phyloP scores from a whole-genome alignment of 2,329 filamentous ascomycete genomes.

The Trichoderma gracile region DNA sequence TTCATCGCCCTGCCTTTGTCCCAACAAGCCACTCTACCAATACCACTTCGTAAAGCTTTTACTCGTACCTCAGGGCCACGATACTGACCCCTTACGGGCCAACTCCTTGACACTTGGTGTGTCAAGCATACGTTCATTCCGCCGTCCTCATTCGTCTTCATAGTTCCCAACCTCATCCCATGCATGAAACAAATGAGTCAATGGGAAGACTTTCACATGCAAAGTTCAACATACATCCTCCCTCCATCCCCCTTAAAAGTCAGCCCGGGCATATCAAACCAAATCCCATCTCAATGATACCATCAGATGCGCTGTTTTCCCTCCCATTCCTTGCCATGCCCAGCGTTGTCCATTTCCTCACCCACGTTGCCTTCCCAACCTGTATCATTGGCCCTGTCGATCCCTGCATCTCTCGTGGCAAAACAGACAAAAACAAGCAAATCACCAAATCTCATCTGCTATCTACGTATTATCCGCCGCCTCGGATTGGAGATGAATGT shows the following conservation, averaged over 20 bases:
- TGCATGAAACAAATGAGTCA: neutral
- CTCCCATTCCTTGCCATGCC: neutral
- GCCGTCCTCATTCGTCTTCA: neutral
- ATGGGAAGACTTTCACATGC: no score
- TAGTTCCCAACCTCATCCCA: neutral
- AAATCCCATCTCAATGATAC: neutral
- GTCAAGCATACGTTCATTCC: neutral
- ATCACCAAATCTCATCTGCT: neutral
- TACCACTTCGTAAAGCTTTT: neutral
- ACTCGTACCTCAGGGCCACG: neutral
- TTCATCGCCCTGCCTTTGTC: neutral
- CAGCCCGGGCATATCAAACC: neutral
- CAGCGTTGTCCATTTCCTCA: neutral
- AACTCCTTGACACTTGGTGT: neutral
- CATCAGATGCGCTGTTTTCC: conserved; percentile 2
- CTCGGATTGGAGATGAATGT: neutral
- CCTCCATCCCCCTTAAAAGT: neutral
- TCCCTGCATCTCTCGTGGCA: conserved; percentile 20
- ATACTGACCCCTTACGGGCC: neutral
- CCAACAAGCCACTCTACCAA: neutral
- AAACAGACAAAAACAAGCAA: neutral
- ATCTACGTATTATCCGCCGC: neutral
- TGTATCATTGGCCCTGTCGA: conserved; percentile 25
- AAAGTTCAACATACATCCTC: neutral
- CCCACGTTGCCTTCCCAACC: conserved; percentile 24